phyloP scores from a whole-genome alignment of 257 asterid genomes.

The Handroanthus guayacan region DNA sequence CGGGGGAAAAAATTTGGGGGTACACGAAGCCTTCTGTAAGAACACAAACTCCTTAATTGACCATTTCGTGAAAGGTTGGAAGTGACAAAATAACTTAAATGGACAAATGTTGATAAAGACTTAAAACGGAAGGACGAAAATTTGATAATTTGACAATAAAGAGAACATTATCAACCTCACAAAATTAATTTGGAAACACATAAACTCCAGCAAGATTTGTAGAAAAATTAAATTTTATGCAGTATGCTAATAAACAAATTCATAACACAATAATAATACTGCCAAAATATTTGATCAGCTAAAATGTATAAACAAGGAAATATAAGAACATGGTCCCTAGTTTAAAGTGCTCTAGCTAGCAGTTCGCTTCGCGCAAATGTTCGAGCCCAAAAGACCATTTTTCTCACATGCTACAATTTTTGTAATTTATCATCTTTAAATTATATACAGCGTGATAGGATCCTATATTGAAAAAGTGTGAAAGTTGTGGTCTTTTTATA shows the following conservation, averaged over 20 bases:
- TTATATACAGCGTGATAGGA: no score
- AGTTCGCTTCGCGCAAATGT: neutral
- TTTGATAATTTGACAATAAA: neutral
- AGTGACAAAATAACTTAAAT: neutral
- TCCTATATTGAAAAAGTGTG: no score
- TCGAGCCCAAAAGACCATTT: neutral
- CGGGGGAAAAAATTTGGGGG: no score
- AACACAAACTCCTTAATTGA: conserved; percentile 12
- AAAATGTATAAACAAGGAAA: neutral
- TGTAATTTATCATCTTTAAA: no score
- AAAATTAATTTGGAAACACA: neutral
- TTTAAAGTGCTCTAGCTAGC: neutral
- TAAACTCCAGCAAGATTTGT: neutral
- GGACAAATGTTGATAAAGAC: conserved; percentile 2
- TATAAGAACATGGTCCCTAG: neutral
- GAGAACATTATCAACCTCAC: neutral
- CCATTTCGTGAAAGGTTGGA: neutral
- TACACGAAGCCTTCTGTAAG: neutral
- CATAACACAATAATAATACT: neutral
- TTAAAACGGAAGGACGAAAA: neutral
- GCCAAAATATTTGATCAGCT: neutral
- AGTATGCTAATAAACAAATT: neutral
- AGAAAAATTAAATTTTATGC: neutral
- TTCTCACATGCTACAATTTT: neutral
- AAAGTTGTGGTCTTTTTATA: no score